Conservation (phyloP, 768 basidiomycete species). For the Steccherinum ochraceum region DNA sequence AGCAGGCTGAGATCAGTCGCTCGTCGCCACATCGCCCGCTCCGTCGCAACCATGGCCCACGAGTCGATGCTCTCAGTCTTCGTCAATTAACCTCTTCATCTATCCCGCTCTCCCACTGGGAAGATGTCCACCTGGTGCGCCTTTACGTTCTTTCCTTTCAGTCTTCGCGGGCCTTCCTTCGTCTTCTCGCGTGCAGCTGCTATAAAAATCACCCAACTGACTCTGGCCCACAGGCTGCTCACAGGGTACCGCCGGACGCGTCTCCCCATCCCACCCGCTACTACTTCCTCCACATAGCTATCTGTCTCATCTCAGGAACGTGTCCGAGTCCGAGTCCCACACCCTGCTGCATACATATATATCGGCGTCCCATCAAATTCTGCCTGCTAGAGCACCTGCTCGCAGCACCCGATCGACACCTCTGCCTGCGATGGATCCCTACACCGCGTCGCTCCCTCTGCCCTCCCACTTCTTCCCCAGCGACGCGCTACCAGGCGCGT, state of each 20-base stretch:
- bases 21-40: too few species aligned
- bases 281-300: neutral
- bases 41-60: too few species aligned
- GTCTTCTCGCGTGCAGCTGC: neutral
- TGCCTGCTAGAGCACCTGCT: neutral
- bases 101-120: neutral
- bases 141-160: too few species aligned
- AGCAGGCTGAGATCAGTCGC: too few species aligned
- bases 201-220: neutral
- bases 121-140: too few species aligned
- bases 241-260: neutral
- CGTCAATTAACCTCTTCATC: neutral
- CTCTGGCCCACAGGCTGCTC: neutral
- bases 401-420: neutral
- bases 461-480: neutral
- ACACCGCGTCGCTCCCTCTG: neutral
- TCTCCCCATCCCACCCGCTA: too few species aligned
- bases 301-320: neutral
- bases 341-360: too few species aligned
- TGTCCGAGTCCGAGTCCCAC: too few species aligned
- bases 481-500: slow-evolving; percentile 4
- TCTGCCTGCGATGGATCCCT: neutral
- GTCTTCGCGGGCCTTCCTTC: neutral
- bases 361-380: neutral
- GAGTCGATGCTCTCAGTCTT: too few species aligned